A percentile compares a stretch with the other conserved stretches of the same genome.
phyloP scores from a whole-genome alignment of 2,329 filamentous ascomycete species.

The Penicillium sp. region DNA sequence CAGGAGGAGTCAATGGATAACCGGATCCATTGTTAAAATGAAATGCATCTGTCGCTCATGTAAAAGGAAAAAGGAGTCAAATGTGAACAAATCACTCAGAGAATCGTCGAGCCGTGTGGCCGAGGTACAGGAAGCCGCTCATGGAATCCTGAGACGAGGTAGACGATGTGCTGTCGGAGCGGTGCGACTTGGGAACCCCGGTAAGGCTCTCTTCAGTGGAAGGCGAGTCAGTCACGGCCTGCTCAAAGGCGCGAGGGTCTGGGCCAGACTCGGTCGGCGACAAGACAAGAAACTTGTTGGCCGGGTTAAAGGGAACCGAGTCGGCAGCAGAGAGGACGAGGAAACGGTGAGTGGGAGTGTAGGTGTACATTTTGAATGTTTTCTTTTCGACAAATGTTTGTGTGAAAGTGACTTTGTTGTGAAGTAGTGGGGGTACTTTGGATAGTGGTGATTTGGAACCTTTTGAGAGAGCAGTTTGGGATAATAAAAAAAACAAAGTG shows the following conservation, averaged over 20 bases:
- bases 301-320: constrained; percentile 18
- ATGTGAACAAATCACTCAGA: constrained; percentile 5
- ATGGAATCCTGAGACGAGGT: constrained; percentile 15
- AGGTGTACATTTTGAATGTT: constrained; percentile 30
- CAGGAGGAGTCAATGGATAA: constrained; percentile 7
- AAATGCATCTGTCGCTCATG: constrained; percentile 17
- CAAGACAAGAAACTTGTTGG: constrained; percentile 27
- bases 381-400: background rate
- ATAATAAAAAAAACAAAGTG: background rate
- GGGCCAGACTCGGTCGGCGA: constrained; percentile 33
- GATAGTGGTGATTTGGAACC: background rate
- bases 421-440: background rate
- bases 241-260: constrained; percentile 20
- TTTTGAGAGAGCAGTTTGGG: constrained; percentile 2
- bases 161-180: constrained; percentile 32
- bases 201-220: constrained; percentile 1
- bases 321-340: constrained; percentile 28
- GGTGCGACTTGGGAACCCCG: constrained; percentile 15
- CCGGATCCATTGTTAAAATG: constrained; percentile 7
- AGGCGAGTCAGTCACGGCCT: constrained; percentile 11
- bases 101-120: constrained; percentile 19
- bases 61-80: background rate
- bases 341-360: constrained; percentile 31
- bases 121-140: constrained; percentile 30
- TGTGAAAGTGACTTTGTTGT: background rate